Percentiles rank a stretch among this genome's conserved stretches.
These are phyloP conservation scores for Phaeosphaeria sp. DNA, from an alignment of 2,329 filamentous ascomycete species.

Conservation along the genomic window DNA sequence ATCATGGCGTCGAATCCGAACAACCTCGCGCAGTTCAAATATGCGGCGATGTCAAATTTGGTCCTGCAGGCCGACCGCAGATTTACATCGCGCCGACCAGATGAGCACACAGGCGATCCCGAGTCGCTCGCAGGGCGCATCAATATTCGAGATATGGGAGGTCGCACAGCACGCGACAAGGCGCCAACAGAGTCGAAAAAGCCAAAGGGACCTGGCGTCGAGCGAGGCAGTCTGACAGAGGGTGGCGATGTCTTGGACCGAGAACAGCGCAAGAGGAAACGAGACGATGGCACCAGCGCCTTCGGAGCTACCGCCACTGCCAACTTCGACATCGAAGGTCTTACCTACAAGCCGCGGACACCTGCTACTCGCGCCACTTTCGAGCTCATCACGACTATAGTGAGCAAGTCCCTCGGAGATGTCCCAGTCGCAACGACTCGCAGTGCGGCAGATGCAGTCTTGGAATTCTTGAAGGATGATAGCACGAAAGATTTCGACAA, in stretches of 20 bases:
- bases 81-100: constrained; percentile 88
- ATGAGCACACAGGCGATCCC: constrained; percentile 95
- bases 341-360: constrained; percentile 90
- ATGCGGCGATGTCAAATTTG: constrained; percentile 99
- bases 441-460: constrained; percentile 88
- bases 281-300: constrained; percentile 71
- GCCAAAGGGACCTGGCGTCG: constrained; percentile 69
- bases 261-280: constrained; percentile 86
- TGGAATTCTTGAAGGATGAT: constrained; percentile 94
- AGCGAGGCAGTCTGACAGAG: constrained; percentile 78
- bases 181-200: constrained; percentile 82
- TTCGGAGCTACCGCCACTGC: constrained; percentile 76
- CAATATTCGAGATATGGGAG: constrained; percentile 94
- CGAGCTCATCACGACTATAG: constrained; percentile 90
- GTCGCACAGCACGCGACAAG: constrained; percentile 77
- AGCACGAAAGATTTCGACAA: constrained; percentile 97
- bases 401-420: constrained; percentile 87
- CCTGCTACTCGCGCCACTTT: constrained; percentile 91
- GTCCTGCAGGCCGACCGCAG: constrained; percentile 99
- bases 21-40: constrained; percentile 96
- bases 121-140: constrained; percentile 95
- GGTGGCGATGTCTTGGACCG: constrained; percentile 83
- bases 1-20: constrained; percentile 45
- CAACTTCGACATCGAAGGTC: constrained; percentile 84
- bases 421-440: constrained; percentile 90